These are phyloP conservation scores for Luzula sylvatica DNA, from an alignment of 176 grass and related monocot species.

Conservation along the genomic window DNA sequence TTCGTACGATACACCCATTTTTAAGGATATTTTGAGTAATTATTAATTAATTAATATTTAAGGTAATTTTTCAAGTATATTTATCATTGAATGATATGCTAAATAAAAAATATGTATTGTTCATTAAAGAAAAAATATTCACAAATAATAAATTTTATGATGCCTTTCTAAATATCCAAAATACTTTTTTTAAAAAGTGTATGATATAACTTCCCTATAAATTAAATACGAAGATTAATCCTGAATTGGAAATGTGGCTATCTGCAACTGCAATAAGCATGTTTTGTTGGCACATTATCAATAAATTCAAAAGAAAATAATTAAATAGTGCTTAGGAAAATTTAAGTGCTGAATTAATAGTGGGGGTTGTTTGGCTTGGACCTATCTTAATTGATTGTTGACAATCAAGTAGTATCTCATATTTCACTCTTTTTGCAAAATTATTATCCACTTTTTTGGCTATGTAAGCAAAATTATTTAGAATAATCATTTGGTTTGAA, in stretches of 20 bases:
- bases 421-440: background rate
- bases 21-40: too few species aligned
- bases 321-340: background rate
- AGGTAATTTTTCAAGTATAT: too few species aligned
- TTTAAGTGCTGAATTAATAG: background rate
- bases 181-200: too few species aligned
- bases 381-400: background rate
- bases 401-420: background rate
- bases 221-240: background rate
- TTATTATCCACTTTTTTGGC: background rate
- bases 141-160: too few species aligned
- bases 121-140: too few species aligned
- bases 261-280: background rate
- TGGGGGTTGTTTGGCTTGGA: background rate
- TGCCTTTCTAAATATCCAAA: background rate
- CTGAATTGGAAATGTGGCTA: background rate
- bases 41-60: too few species aligned
- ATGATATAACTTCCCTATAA: background rate
- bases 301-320: background rate
- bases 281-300: background rate
- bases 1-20: too few species aligned
- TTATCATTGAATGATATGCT: too few species aligned
- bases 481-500: background rate
- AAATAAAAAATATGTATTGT: too few species aligned
- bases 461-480: background rate